Conservation (phyloP, 1,284 basidiomycete genomes). For the Cerioporus squamosus region DNA sequence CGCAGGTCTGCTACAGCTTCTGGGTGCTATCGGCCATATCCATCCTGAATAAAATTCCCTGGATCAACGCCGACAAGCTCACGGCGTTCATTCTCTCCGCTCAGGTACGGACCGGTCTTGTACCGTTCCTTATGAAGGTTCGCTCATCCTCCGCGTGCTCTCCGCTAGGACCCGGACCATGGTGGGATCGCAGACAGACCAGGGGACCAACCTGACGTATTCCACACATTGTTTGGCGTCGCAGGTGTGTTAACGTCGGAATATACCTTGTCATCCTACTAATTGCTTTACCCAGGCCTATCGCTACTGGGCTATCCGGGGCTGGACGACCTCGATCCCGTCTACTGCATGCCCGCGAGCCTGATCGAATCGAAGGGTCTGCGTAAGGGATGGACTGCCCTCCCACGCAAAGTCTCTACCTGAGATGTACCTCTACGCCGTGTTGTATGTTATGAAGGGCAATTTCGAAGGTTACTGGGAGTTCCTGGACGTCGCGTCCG, state of each 20-base stretch:
- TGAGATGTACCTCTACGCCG: conserved; percentile 4
- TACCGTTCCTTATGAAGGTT: too few relatives aligned
- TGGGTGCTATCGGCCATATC: conserved; percentile 93
- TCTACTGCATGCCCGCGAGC: conserved; percentile 93
- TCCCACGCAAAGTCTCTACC: conserved; percentile 38
- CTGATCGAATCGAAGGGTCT: conserved; percentile 75
- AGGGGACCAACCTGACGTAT: conserved; percentile 94
- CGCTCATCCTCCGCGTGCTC: too few relatives aligned
- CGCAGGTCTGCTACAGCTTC: conserved; percentile 95
- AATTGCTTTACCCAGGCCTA: conserved; percentile 59
- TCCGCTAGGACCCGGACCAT: conserved; percentile 76
- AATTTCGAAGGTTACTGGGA: too few relatives aligned
- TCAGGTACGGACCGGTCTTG: conserved; percentile 57
- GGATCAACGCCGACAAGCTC: conserved; percentile 92
- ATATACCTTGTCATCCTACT: not conserved
- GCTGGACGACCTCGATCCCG: conserved; percentile 85
- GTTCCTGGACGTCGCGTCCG: not conserved
- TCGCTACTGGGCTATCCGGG: conserved; percentile 90
- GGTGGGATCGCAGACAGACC: conserved; percentile 96
- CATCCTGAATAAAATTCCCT: conserved; percentile 83
- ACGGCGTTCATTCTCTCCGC: conserved; percentile 85
- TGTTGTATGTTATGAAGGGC: conserved; percentile 1
- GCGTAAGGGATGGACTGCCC: conserved; percentile 68
- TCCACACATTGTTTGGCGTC: conserved; percentile 93
- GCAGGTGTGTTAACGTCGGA: conserved; percentile 64